Percentiles rank a stretch among this genome's conserved stretches.
These are phyloP conservation scores for California macrophylla DNA, from an alignment of 441 rosid species.

Conservation along the genomic window DNA sequence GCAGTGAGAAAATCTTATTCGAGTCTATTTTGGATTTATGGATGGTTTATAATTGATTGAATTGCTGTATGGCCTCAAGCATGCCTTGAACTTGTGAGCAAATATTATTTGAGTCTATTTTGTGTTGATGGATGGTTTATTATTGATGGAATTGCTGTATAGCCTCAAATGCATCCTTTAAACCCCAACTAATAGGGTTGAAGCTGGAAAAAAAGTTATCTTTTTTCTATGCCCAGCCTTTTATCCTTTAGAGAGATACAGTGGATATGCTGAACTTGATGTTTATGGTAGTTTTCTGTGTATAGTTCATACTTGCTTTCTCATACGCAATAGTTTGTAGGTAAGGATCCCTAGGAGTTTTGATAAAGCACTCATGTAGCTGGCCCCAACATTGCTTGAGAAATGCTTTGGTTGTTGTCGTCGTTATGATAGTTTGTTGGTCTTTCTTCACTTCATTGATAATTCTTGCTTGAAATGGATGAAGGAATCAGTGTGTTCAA, in stretches of 20 bases:
- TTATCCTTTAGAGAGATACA: neutral
- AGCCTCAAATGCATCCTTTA: neutral
- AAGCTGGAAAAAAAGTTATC: no score
- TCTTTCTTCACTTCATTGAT: neutral
- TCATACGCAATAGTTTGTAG: neutral
- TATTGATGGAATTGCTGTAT: constrained; percentile 6
- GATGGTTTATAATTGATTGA: no score
- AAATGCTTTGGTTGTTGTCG: neutral
- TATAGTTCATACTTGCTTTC: neutral
- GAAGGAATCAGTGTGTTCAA: neutral
- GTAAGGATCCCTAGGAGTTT: neutral
- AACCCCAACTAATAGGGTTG: neutral
- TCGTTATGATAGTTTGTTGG: neutral
- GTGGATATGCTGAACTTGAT: neutral
- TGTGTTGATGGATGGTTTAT: neutral
- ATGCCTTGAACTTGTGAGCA: no score
- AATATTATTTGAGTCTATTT: no score
- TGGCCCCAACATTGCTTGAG: neutral
- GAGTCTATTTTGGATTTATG: no score
- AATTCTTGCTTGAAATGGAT: neutral
- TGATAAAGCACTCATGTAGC: neutral
- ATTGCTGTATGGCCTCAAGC: no score
- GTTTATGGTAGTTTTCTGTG: neutral
- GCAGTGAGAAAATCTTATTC: no score
- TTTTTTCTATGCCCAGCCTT: neutral